phyloP scores from a whole-genome alignment of 345 rosid species.

The Aegle marmelos region DNA sequence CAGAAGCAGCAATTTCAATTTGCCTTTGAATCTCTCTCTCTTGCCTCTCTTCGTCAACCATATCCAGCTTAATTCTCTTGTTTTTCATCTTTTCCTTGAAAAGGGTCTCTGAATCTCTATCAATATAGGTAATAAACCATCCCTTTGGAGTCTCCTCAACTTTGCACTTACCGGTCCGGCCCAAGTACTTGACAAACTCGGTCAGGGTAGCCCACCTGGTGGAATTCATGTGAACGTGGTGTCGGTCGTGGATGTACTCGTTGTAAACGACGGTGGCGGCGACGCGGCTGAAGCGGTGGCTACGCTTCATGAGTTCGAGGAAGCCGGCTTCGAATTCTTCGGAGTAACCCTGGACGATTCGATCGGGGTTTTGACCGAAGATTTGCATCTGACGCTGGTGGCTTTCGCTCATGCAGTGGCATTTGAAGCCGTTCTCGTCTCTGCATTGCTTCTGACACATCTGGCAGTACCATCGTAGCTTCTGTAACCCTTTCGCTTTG shows the following conservation, averaged over 20 bases:
- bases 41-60: slow-evolving; percentile 92
- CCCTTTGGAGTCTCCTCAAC: slow-evolving; percentile 97
- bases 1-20: slow-evolving; percentile 67
- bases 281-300: slow-evolving; percentile 87
- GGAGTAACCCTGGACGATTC: slow-evolving; percentile 80
- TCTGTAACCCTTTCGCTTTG: slow-evolving; percentile 91
- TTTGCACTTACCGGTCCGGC: slow-evolving; percentile 81
- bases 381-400: slow-evolving; percentile 97
- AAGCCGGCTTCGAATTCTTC: slow-evolving; percentile 77
- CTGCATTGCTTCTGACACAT: slow-evolving; percentile 99
- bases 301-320: slow-evolving; percentile 73
- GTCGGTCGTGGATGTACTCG: slow-evolving; percentile 84
- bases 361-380: slow-evolving; percentile 74
- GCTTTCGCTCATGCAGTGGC: slow-evolving; percentile 96
- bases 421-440: slow-evolving; percentile 97
- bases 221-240: slow-evolving; percentile 92
- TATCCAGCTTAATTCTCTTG: slow-evolving; percentile 68
- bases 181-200: slow-evolving; percentile 80
- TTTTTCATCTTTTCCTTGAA: slow-evolving; percentile 86
- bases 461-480: slow-evolving; percentile 98
- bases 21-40: slow-evolving; percentile 77
- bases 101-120: slow-evolving; percentile 76
- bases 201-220: slow-evolving; percentile 91
- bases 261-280: slow-evolving; percentile 97
- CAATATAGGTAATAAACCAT: slow-evolving; percentile 92